phyloP scores from a whole-genome alignment of 1,284 basidiomycete species.

The Erythrobasidium hasegawianum region DNA sequence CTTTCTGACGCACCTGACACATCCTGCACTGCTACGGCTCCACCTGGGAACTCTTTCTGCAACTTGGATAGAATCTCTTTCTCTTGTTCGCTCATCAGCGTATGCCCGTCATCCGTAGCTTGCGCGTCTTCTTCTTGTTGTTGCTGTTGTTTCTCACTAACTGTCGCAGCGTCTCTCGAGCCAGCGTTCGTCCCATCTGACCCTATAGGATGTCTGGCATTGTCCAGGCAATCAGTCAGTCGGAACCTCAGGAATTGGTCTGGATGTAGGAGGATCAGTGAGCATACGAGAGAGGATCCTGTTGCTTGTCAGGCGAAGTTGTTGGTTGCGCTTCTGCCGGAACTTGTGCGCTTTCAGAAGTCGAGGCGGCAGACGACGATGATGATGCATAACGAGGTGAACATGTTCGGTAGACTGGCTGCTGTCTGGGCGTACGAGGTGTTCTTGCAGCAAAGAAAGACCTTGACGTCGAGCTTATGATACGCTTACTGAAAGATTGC shows the following conservation, averaged over 20 bases:
- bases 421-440: too few relatives aligned
- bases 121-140: constrained; percentile 5
- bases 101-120: constrained; percentile 19
- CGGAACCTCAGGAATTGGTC: background rate
- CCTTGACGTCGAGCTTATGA: background rate
- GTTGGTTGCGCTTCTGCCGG: constrained; percentile 8
- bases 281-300: constrained; percentile 11
- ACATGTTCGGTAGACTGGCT: background rate
- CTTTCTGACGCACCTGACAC: constrained; percentile 88
- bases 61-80: constrained; percentile 30
- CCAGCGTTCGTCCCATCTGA: constrained; percentile 11
- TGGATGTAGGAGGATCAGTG: too few relatives aligned
- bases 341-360: constrained; percentile 16
- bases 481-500: too few relatives aligned
- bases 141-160: constrained; percentile 26
- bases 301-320: constrained; percentile 20
- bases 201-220: constrained; percentile 10
- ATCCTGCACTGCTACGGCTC: constrained; percentile 69
- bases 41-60: constrained; percentile 36
- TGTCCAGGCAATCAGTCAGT: background rate
- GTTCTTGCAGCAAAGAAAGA: too few relatives aligned
- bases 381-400: background rate
- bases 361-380: constrained; percentile 10
- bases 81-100: constrained; percentile 32
- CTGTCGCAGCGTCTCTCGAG: constrained; percentile 12